These are phyloP conservation scores for Xylariaceae sp. DNA, from an alignment of 2,329 filamentous ascomycete genomes.

Conservation along the genomic window DNA sequence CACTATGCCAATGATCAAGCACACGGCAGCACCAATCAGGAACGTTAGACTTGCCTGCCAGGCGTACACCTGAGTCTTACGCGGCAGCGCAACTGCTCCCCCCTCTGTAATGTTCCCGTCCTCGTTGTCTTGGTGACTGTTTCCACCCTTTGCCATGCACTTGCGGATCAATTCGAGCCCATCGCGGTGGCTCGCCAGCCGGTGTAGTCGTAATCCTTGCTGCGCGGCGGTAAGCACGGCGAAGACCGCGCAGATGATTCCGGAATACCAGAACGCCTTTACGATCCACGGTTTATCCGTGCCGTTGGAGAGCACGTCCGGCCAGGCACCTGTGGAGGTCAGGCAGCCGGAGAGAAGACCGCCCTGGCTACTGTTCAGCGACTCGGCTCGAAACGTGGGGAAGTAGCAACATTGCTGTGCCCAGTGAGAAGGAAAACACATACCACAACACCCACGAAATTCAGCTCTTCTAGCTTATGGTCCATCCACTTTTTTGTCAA, in stretches of 20 bases:
- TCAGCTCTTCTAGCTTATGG: constrained; percentile 11
- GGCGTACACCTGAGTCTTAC: constrained; percentile 14
- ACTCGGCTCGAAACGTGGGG: too few relatives aligned
- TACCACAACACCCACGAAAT: constrained; percentile 13
- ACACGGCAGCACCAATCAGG: constrained; percentile 14
- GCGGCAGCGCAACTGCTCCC: neutral
- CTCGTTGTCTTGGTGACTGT: neutral
- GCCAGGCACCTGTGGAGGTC: constrained; percentile 40
- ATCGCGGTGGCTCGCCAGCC: constrained; percentile 35
- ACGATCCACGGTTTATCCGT: constrained; percentile 35
- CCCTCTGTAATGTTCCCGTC: neutral
- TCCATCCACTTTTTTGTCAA: constrained; percentile 9
- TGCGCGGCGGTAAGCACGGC: constrained; percentile 41
- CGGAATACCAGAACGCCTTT: constrained; percentile 36
- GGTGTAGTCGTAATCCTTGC: constrained; percentile 38
- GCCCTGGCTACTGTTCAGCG: constrained; percentile 15
- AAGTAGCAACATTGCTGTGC: too few relatives aligned
- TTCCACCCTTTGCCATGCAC: constrained; percentile 8
- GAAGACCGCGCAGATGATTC: constrained; percentile 45
- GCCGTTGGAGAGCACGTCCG: constrained; percentile 33
- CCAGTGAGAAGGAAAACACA: too few relatives aligned
- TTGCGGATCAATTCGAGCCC: constrained; percentile 30
- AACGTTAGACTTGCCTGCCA: constrained; percentile 19
- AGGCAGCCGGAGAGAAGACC: constrained; percentile 34
- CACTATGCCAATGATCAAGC: constrained; percentile 15